Evolutionary conservation across 2,329 filamentous ascomycete species (phyloP), one percentile per base, ranked within the genome.

Genomic region (Coniochaeta sp.): DNA sequence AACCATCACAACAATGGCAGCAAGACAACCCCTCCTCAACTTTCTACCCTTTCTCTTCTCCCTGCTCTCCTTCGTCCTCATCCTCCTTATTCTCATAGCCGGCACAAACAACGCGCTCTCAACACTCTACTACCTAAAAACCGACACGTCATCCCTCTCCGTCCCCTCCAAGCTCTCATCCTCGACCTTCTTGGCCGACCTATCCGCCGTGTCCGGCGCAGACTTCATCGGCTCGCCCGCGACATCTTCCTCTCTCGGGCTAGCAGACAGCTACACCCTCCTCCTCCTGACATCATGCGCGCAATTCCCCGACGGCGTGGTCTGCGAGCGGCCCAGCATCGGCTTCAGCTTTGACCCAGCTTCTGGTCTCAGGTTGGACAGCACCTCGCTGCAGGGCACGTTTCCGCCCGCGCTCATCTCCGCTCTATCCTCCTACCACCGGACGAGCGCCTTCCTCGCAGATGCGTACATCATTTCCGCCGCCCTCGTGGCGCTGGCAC

Each of bases 281-380:
- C 65, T 68, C 33, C 67, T 74, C 33, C 64, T 76, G 28, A 72
- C 72, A 2, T 65, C 67, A 2, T 75, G 74, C 62, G 66, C 67
- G 14, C 64, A 67, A 28, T 64, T 62, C 44, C 60, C 66, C 58
- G 63, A 62, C 17, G 44, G 58, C 19, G 64, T 66, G 8, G 62
- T 63, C 1, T 76, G 73, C 66, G 62, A 63, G 26, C 19, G 61
- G 19, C 69, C 72, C 4, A 61, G 62, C 24, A 47, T 74, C 61
- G 69, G 70, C 24, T 71, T 69, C 58, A 60, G 50, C 54, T 74
- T 75, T 62, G 62, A 72, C 61, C 72, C 73, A 1, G 60, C 62
- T n/a, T 60, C 62, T 14, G 65, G 72, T 59, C 67, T 76, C n/a
- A 67, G 66, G 28, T 65, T 75, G 12, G 65, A 66, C 31, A 55